These are phyloP conservation scores for Plasmodium chabaudi DNA, from an alignment of 169 alveolate genomes.

Conservation along the genomic window DNA sequence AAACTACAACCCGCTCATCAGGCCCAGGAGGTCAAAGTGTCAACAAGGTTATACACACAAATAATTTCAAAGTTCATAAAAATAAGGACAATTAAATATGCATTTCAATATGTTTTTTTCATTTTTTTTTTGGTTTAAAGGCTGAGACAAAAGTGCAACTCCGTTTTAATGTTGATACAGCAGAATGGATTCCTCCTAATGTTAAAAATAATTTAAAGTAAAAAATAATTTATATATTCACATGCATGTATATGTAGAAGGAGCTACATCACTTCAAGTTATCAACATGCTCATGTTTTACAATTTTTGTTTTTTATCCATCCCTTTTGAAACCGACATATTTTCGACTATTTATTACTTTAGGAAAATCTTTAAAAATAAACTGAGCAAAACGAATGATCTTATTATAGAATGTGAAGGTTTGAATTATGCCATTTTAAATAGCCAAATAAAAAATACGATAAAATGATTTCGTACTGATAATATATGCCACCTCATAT, in stretches of 20 bases:
- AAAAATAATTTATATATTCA: neutral
- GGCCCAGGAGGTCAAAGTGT: slow-evolving; percentile 90
- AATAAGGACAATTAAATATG: neutral
- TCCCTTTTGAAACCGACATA: neutral
- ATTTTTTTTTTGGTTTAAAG: slow-evolving; percentile 31
- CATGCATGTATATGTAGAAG: too few species aligned
- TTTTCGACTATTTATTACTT: neutral
- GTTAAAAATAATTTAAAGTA: slow-evolving; percentile 83
- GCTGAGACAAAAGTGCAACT: slow-evolving; percentile 87
- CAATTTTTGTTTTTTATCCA: neutral
- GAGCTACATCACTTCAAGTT: too few species aligned
- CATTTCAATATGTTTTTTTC: neutral
- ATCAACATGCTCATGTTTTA: neutral
- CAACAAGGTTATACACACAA: slow-evolving; percentile 78
- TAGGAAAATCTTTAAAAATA: slow-evolving; percentile 40
- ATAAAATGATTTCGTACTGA: too few species aligned
- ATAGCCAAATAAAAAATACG: neutral
- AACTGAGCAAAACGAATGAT: slow-evolving; percentile 46
- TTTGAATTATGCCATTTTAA: neutral
- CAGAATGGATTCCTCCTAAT: slow-evolving; percentile 80
- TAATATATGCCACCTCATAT: neutral
- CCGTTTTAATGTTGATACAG: slow-evolving; percentile 81
- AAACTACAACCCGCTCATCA: slow-evolving; percentile 80
- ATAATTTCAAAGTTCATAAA: neutral
- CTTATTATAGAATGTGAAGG: slow-evolving; percentile 70